Base-by-base conservation (phyloP, 495 filamentous ascomycete species). In the Emericellopsis terricola region DNA sequence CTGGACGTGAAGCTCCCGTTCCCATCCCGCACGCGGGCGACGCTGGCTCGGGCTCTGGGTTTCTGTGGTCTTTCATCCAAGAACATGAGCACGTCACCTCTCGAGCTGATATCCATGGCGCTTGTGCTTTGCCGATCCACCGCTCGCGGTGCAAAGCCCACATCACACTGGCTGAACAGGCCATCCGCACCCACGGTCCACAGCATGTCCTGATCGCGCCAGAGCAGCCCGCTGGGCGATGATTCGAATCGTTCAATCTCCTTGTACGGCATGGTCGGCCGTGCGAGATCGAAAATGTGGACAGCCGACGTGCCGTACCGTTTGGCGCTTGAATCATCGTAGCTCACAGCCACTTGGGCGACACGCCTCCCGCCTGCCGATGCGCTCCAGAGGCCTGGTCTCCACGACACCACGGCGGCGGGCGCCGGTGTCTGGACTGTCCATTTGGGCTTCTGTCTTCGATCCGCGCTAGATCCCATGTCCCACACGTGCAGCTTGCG, bases 401-500 rank as follows among this genome's bases (percentile, higher is more conserved):
- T 66, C 91, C 91, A 97, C 21, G 82, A 72, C 6, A 86, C 74
- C 38, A 77, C 71, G 10, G 72, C 64, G 8, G 94, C 74, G 3
- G 80, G 64, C 1, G 67, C 65, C 8, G 66, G 67, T 5, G 68
- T 64, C 10, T 59, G 56, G 33, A 76, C 62, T 8, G 64, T 57
- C 48, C 64, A 71, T 37, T 71, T 69, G 9, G 85, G 67, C 48
- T 89, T 93, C 52, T 84, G 82, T 31, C 81, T 68, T 47, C 81
- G 75, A 41, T 82, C 75, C 18, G 73, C 70, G 18, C 69, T 71
- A n/a, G 68, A 63, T 8, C 78, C 78, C 46, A 94, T 68, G 51
- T 96, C 83, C 91, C 91, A 97, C 20, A 96, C 73, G 47, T 86
- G 75, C 43, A 92, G 79, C 33, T 74, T 78, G 39, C 73, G 72